Base-by-base conservation (phyloP, 2,329 filamentous ascomycete species). In the Beauveria caledonica region DNA sequence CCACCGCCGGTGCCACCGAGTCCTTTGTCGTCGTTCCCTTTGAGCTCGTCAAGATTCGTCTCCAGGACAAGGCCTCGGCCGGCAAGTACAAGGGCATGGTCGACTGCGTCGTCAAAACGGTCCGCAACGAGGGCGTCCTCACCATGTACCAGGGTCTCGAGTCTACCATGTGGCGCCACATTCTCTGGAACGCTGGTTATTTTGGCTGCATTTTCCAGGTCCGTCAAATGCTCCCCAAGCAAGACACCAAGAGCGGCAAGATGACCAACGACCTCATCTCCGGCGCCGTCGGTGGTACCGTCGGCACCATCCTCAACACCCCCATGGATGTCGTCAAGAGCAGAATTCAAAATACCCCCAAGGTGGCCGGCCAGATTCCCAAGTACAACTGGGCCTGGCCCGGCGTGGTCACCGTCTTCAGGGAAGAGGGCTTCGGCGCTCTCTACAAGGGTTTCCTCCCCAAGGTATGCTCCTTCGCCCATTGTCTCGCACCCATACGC, bases 341-440 rank as follows among this genome's bases (percentile, higher is more conserved):
- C 66, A 88, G 94, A 64, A 99, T 99, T 67, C 94, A 99, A 77
- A 99, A 99, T 78, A 91, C 85, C 60, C 82, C 89, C 66, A 93
- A 89, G 80, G 78, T 96, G 44, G 74, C 88, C n/a, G 94, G 94
- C 5, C 80, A 84, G 58, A 77, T 86, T 23, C 90, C 90, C 71
- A 99, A 99, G 83, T 99, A 99, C 80, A 97, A 97, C 84, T 99
- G 94, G 94, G 94, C 94, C 36, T 96, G 87, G 84, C 90, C 91
- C 51, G 86, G 91, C 23, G 80, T 97, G 55, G 87, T 83, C 60
- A 94, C 90, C 8, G 90, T 99, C 63, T 86, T 91, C 76, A 90
- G 85, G 77, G 94, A 99, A 78, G 94, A 99, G 76, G 94, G 94
- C 5, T 93, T 96, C 72, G 77, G 76, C 52, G 94, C 94, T 44